Evolutionary conservation across 73 alveolate genomes (phyloP), one percentile per base, ranked within the genome.

Genomic region (Effrenium voratum): DNA sequence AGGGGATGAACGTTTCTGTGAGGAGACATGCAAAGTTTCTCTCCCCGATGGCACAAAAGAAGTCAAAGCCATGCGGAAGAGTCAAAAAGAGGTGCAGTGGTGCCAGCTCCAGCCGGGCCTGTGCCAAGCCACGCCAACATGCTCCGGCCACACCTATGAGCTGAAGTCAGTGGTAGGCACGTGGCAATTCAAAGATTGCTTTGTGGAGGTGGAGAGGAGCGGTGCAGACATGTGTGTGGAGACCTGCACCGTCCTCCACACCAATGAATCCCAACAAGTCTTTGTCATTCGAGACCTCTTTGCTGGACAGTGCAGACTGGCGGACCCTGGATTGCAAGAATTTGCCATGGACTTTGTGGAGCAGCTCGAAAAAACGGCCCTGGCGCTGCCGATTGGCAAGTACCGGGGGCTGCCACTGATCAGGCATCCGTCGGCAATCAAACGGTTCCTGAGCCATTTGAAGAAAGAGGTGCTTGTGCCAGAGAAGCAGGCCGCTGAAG

Each of bases 111-210:
- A 34, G 50, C 44, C 15, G 28, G 93, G 93, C 57, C 12, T 82
- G 41, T 82, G 93, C 38, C 26, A 47, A 49, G 76, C 76, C 50
- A 15, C 2, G 0, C 52, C 76, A 75, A 82, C n/a, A 52, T 82
- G 93, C 93, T 49, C 38, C 38, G 57, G 68, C 19, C 28, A 82
- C 47, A 19, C 72, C 73, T 82, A 82, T 34, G 93, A 82, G 73
- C 68, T 44, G 28, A 43, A 45, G 32, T 2, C 32, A 45, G 22
- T 3, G 36, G 19, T 0, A 8, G 5, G 91, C 73, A 47, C 26
- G 40, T n/a, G 49, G 50, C 76, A 82, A n/a, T 50, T 82, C 75
- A 49, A 47, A 82, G 93, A 82, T 30, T 49, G 76, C 75, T 40
- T 13, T 34, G 15, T 12, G 41, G 75, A 13, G 30, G 34, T 6